A percentile compares a stretch with the other conserved stretches of the same genome.
Conservation (phyloP, 2,329 filamentous ascomycete species). For the Triangularia verruculosa region DNA sequence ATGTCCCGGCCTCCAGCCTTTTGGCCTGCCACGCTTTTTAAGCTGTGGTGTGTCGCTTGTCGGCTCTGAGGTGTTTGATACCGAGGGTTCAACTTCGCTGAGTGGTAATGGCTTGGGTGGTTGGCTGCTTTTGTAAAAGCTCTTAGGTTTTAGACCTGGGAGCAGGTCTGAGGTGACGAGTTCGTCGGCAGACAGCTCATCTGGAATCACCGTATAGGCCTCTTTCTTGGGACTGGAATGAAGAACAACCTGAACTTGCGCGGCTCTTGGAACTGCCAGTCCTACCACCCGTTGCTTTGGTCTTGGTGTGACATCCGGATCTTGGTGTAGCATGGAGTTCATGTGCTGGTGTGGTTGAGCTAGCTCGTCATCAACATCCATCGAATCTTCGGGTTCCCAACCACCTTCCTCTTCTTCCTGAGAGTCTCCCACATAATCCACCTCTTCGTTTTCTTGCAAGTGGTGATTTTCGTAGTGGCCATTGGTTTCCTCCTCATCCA, state of each 20-base stretch:
- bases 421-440: background rate
- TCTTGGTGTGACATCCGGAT: background rate
- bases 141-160: background rate
- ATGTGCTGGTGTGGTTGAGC: background rate
- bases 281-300: conserved; percentile 1
- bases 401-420: conserved; percentile 8
- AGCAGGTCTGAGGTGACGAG: conserved; percentile 23
- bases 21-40: conserved; percentile 45
- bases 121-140: background rate
- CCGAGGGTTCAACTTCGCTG: background rate
- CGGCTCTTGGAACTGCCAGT: background rate
- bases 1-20: conserved; percentile 43
- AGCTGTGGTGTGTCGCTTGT: conserved; percentile 17
- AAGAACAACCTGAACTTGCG: conserved; percentile 15
- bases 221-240: conserved; percentile 16
- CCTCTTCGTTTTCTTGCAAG: background rate
- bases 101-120: background rate
- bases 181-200: conserved; percentile 3
- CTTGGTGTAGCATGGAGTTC: background rate
- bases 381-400: conserved; percentile 1
- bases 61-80: conserved; percentile 4
- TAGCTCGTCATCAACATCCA: conserved; percentile 8
- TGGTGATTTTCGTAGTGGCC: background rate
- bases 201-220: background rate
- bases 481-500: background rate